Conservation (phyloP, 164 flowering plant species). For the Magnolia kwangsiensis region DNA sequence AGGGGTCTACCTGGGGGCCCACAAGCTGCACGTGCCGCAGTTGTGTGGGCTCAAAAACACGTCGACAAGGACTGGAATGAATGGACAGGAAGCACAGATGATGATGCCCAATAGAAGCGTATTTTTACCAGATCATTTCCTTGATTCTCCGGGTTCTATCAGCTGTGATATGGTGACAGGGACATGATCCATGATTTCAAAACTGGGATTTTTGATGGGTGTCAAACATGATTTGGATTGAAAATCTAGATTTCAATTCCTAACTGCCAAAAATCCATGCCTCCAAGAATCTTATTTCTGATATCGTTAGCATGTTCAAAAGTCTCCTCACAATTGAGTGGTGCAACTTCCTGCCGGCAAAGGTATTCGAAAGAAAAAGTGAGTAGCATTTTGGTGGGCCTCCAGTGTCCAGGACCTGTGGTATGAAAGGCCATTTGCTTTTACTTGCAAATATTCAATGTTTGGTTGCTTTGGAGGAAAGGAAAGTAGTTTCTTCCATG, state of each 20-base stretch:
- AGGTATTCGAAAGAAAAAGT: not conserved
- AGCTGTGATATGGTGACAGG: not conserved
- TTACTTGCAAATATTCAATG: not conserved
- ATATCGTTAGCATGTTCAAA: not conserved
- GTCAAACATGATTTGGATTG: too few relatives aligned
- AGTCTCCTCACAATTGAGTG: not conserved
- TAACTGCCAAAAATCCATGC: too few relatives aligned
- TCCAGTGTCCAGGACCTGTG: not conserved
- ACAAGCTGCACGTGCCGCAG: conserved; percentile 81
- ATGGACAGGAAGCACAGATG: conserved; percentile 52
- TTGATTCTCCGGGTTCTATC: not conserved
- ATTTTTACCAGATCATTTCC: not conserved
- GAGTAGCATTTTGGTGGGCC: not conserved
- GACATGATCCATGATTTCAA: too few relatives aligned
- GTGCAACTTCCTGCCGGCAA: not conserved
- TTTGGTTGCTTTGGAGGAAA: not conserved
- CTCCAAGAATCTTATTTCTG: not conserved
- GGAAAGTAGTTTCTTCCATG: not conserved
- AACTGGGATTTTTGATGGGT: too few relatives aligned
- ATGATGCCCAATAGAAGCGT: not conserved
- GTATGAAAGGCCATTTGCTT: not conserved
- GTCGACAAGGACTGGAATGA: conserved; percentile 96
- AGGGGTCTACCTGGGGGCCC: conserved; percentile 84
- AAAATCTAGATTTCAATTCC: too few relatives aligned
- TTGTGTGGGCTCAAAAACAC: conserved; percentile 80